Evolutionary conservation across 2,329 filamentous ascomycete species (phyloP).

Genomic region (Ophiostoma tasmaniense): DNA sequence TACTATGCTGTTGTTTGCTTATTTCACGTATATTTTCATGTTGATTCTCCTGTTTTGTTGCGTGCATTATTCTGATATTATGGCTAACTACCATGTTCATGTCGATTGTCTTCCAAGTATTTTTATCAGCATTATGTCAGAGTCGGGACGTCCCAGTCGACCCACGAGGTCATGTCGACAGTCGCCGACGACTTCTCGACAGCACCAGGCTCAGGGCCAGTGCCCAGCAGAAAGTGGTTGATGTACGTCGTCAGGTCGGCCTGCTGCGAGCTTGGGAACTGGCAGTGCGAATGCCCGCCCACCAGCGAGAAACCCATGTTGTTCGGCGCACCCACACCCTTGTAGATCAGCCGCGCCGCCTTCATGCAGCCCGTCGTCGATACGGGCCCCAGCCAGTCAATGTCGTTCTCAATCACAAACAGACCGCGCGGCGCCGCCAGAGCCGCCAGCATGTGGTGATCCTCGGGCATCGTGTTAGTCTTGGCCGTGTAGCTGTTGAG

Average conservation of each 20-base stretch:
- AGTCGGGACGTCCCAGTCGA: background rate
- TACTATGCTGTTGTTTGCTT: background rate
- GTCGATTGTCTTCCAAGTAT: background rate
- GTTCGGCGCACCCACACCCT: constrained; percentile 42
- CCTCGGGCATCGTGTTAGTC: constrained; percentile 41
- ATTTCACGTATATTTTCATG: background rate
- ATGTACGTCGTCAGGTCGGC: constrained; percentile 46
- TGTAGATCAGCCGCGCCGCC: constrained; percentile 44
- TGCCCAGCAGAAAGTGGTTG: constrained; percentile 43
- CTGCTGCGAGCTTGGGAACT: constrained; percentile 45
- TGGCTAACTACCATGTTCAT: background rate
- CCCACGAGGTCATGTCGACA: background rate
- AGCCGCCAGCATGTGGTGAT: constrained; percentile 51
- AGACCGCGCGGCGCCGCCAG: constrained; percentile 48
- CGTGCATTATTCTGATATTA: too few relatives aligned
- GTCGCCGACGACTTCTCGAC: constrained; percentile 28
- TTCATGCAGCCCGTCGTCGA: constrained; percentile 51
- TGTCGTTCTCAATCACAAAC: constrained; percentile 48
- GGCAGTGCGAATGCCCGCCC: constrained; percentile 47
- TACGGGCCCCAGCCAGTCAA: constrained; percentile 50
- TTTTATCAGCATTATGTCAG: background rate
- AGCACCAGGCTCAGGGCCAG: constrained; percentile 27
- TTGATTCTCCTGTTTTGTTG: background rate
- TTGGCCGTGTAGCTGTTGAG: constrained; percentile 45
- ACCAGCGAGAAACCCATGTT: constrained; percentile 51